Evolutionary conservation across 768 basidiomycete species (phyloP).

Genomic region (Boletus edulis): DNA sequence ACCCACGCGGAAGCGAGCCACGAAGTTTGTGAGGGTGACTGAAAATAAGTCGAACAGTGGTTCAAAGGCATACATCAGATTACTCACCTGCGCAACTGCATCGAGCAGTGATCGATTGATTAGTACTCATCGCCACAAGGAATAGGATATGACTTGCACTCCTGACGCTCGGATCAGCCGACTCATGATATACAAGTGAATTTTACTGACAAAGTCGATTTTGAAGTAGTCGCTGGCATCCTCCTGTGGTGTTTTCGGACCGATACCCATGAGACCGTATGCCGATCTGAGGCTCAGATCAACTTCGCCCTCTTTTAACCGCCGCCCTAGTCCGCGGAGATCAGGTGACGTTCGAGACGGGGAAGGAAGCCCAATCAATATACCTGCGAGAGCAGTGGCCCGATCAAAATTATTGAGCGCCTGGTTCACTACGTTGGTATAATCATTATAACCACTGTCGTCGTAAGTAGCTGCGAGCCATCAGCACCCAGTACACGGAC

Average conservation of each 20-base stretch:
- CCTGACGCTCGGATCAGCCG: conserved; percentile 16
- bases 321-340: conserved; percentile 1
- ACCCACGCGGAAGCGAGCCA: conserved; percentile 66
- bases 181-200: neutral
- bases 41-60: conserved; percentile 33
- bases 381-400: conserved; percentile 47
- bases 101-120: neutral
- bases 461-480: conserved; percentile 52
- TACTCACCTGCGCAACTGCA: conserved; percentile 27
- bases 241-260: conserved; percentile 43
- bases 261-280: conserved; percentile 49
- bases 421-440: conserved; percentile 40
- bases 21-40: conserved; percentile 61
- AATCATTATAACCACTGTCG: conserved; percentile 48
- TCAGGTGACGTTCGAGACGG: conserved; percentile 42
- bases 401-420: conserved; percentile 39
- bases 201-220: conserved; percentile 36
- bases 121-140: neutral
- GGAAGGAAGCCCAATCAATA: conserved; percentile 18
- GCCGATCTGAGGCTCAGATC: conserved; percentile 54
- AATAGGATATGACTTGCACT: conserved; percentile 22
- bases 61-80: neutral
- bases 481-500: neutral
- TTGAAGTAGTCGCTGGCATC: conserved; percentile 57
- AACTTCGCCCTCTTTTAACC: conserved; percentile 32